Evolutionary conservation across 805 yeast genomes (phyloP).

Genomic region (Ogataea nakhonphanomensis): DNA sequence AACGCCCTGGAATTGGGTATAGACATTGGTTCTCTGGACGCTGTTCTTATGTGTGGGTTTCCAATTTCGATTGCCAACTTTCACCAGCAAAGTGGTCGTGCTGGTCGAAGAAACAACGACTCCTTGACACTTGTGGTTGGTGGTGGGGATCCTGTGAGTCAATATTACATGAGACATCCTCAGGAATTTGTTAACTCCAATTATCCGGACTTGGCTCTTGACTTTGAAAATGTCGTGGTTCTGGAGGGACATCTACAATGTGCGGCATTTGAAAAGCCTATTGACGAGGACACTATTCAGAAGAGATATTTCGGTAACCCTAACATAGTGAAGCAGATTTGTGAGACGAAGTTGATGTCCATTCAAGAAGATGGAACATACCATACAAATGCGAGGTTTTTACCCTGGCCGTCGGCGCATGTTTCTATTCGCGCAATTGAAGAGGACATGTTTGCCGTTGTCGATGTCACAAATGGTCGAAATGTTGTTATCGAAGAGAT

Average conservation of each 20-base stretch:
- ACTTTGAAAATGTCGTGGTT: constrained; percentile 57
- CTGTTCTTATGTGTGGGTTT: constrained; percentile 89
- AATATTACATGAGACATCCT: constrained; percentile 72
- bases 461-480: constrained; percentile 77
- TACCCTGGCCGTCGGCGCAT: constrained; percentile 78
- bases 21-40: constrained; percentile 90
- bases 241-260: constrained; percentile 87
- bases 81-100: constrained; percentile 96
- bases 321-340: constrained; percentile 21
- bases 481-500: constrained; percentile 82
- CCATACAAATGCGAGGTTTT: constrained; percentile 53
- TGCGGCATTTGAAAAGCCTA: constrained; percentile 85
- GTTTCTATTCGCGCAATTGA: constrained; percentile 83
- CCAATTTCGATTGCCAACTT: constrained; percentile 84
- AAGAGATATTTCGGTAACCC: constrained; percentile 50
- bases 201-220: constrained; percentile 57
- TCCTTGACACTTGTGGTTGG: constrained; percentile 84
- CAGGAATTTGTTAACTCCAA: constrained; percentile 51
- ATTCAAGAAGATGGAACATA: constrained; percentile 44
- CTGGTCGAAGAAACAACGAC: constrained; percentile 85
- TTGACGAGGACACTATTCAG: constrained; percentile 46
- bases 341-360: constrained; percentile 37
- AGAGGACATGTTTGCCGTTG: constrained; percentile 80
- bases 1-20: constrained; percentile 95
- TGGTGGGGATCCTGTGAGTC: constrained; percentile 81